phyloP scores from a whole-genome alignment of 2,329 filamentous ascomycete species.

The Fusarium beomiforme region DNA sequence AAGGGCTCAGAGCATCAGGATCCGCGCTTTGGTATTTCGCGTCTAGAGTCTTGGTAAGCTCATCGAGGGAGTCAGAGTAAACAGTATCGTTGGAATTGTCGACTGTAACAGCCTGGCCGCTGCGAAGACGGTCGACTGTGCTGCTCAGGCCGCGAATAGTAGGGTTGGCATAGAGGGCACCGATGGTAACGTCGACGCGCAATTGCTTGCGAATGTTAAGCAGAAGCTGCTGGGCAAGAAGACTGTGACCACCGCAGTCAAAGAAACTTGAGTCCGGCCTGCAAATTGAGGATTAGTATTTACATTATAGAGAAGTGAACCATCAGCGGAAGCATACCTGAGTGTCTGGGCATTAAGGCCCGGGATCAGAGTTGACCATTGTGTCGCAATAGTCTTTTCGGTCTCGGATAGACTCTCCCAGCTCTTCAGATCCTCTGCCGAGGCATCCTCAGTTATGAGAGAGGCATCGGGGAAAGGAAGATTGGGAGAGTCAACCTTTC shows the following conservation, averaged over 20 bases:
- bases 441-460: slow-evolving; percentile 55
- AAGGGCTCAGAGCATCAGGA: slow-evolving; percentile 47
- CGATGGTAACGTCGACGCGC: slow-evolving; percentile 46
- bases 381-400: slow-evolving; percentile 57
- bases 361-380: slow-evolving; percentile 77
- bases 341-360: slow-evolving; percentile 70
- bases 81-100: neutral
- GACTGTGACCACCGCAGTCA: slow-evolving; percentile 52
- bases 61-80: slow-evolving; percentile 54
- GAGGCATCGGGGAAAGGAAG: slow-evolving; percentile 77
- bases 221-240: slow-evolving; percentile 78
- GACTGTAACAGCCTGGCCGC: neutral
- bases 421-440: slow-evolving; percentile 57
- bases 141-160: slow-evolving; percentile 13
- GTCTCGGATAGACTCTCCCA: slow-evolving; percentile 56
- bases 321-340: neutral
- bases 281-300: neutral
- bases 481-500: slow-evolving; percentile 81
- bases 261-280: slow-evolving; percentile 46
- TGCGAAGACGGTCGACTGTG: slow-evolving; percentile 27
- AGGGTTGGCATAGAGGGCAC: slow-evolving; percentile 41
- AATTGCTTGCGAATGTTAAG: slow-evolving; percentile 59
- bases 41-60: slow-evolving; percentile 62
- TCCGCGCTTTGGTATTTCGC: slow-evolving; percentile 45
- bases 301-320: neutral